Base-by-base conservation (phyloP, 805 yeast species). In the Zygosaccharomyces siamensis region DNA sequence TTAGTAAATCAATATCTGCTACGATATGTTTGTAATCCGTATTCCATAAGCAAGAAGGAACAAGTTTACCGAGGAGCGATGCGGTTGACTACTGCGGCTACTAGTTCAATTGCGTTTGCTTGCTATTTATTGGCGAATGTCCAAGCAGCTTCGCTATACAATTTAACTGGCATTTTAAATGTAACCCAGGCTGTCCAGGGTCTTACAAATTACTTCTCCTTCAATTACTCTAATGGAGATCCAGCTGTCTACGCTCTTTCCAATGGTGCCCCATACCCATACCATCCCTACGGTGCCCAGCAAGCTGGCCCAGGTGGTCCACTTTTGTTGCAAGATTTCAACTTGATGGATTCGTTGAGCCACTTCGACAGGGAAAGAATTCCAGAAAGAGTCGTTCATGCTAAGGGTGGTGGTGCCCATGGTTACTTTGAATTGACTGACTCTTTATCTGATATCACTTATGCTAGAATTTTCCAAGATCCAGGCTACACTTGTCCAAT, bases 361-460 rank as follows among this genome's bases (percentile, higher is more conserved):
- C 84, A 79, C 61, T 80, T 80, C 57, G 83, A 80, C 68, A 74
- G 81, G 54, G 85, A 81, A 64, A 74, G 84, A 51, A 73, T 79
- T 45, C 84, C 86, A 26, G 86, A 81, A 68, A 75, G 86, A 58
- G 84, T 80, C 37, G 86, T 80, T 35, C 86, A 80, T 60, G 84
- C 84, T 46, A 79, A 79, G 62, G 86, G 86, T 46, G 78, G 80
- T 43, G 86, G 84, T 52, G 83, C 83, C 37, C 76, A 72, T 58
- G 81, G 84, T 36, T 70, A 70, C 53, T 80, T 81, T 53, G 84
- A 77, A 60, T 72, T 76, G 57, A 79, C 84, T 18, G 82, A 80
- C 61, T 77, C 80, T 30, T 67, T 79, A 47, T 63, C 74, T 10
- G 85, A 80, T 56, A 59, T 80, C 47, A 72, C 78, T 16, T 67